phyloP scores from a whole-genome alignment of 2,329 filamentous ascomycete species.

The Penicillium frequentans region DNA sequence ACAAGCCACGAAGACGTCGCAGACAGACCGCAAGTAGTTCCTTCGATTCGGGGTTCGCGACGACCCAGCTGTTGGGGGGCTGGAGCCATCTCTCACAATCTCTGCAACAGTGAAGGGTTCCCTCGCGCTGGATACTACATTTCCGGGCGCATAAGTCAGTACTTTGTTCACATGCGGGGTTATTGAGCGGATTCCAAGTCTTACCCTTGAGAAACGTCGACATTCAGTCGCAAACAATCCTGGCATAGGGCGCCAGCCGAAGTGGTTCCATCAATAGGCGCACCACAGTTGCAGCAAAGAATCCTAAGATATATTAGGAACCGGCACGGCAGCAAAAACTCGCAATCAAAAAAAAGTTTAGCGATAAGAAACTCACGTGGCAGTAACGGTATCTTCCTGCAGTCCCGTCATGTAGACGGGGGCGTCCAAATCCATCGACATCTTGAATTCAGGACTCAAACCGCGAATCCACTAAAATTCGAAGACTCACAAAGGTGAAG shows the following conservation, averaged over 20 bases:
- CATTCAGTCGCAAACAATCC: constrained; percentile 91
- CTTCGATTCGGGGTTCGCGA: constrained; percentile 80
- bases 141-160: neutral
- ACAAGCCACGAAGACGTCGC: constrained; percentile 79
- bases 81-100: constrained; percentile 94
- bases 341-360: constrained; percentile 5
- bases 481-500: constrained; percentile 5
- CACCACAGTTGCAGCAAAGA: constrained; percentile 96
- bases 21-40: constrained; percentile 91
- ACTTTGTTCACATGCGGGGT: neutral
- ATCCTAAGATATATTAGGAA: constrained; percentile 57
- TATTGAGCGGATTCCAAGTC: neutral
- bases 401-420: constrained; percentile 52
- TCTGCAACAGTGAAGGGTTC: constrained; percentile 83
- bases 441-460: constrained; percentile 17
- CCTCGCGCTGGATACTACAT: constrained; percentile 74
- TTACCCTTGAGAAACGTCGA: constrained; percentile 80
- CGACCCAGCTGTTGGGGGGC: constrained; percentile 82
- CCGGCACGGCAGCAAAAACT: constrained; percentile 9
- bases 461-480: constrained; percentile 5
- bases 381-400: constrained; percentile 40
- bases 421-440: constrained; percentile 58
- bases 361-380: constrained; percentile 51
- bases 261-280: constrained; percentile 87
- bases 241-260: constrained; percentile 86